These are phyloP conservation scores for Poa pratensis DNA, from an alignment of 176 grass and related monocot species.

Conservation along the genomic window DNA sequence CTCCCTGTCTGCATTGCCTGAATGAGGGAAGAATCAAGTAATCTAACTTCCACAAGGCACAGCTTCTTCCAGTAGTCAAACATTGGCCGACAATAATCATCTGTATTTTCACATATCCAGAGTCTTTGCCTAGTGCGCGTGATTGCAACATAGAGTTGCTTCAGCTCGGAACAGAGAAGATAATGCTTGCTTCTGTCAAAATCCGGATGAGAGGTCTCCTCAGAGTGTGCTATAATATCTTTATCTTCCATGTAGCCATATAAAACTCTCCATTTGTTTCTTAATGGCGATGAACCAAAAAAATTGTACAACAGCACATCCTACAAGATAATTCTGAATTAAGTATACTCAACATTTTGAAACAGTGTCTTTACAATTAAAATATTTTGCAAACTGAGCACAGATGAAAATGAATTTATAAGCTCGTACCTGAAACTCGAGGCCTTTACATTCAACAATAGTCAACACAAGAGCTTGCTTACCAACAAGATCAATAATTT, in stretches of 20 bases:
- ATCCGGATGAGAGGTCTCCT: slow-evolving; percentile 46
- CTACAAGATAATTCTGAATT: slow-evolving; percentile 47
- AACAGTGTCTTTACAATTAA: background rate
- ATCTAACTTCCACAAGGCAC: slow-evolving; percentile 76
- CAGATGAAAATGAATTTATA: background rate
- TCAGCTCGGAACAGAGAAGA: slow-evolving; percentile 89
- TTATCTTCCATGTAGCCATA: slow-evolving; percentile 74
- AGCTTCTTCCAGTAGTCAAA: slow-evolving; percentile 91
- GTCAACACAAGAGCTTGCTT: slow-evolving; percentile 83
- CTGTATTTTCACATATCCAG: slow-evolving; percentile 82
- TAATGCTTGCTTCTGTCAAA: slow-evolving; percentile 64
- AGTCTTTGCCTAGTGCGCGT: slow-evolving; percentile 82
- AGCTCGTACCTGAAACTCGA: slow-evolving; percentile 78
- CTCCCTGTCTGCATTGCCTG: slow-evolving; percentile 70
- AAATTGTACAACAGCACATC: slow-evolving; percentile 90
- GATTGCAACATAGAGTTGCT: slow-evolving; percentile 93
- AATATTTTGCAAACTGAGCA: background rate
- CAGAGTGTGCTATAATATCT: slow-evolving; percentile 44
- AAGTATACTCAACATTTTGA: background rate
- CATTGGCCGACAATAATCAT: slow-evolving; percentile 68
- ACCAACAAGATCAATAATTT: slow-evolving; percentile 64
- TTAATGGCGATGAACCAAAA: slow-evolving; percentile 71
- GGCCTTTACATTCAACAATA: slow-evolving; percentile 91
- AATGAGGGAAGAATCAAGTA: slow-evolving; percentile 64
- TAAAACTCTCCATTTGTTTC: slow-evolving; percentile 81